Evolutionary conservation across 2,329 filamentous ascomycete genomes (phyloP).

Genomic region (Talaromyces sp.): DNA sequence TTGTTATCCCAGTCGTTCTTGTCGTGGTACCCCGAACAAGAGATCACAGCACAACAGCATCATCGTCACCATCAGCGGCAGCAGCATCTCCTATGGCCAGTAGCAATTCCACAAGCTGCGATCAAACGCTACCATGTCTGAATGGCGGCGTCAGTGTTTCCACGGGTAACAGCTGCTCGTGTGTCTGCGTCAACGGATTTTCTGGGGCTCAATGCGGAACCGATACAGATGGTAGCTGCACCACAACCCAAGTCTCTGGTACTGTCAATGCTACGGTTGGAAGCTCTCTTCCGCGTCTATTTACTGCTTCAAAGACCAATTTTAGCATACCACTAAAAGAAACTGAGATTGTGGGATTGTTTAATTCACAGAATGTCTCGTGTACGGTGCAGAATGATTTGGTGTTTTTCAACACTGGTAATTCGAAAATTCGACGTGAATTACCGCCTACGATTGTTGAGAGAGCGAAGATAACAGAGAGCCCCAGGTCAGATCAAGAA

Average conservation of each 20-base stretch:
- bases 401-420: slow-evolving; percentile 59
- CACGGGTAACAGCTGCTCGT: slow-evolving; percentile 65
- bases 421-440: slow-evolving; percentile 21
- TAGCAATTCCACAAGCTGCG: slow-evolving; percentile 43
- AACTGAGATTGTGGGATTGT: slow-evolving; percentile 65
- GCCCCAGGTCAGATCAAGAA: background rate
- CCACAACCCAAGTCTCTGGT: slow-evolving; percentile 42
- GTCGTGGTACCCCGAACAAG: slow-evolving; percentile 52
- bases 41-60: slow-evolving; percentile 12
- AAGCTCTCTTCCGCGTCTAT: slow-evolving; percentile 67
- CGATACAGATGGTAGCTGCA: slow-evolving; percentile 49
- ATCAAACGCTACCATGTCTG: slow-evolving; percentile 58
- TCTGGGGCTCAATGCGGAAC: slow-evolving; percentile 58
- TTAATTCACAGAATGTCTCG: slow-evolving; percentile 69
- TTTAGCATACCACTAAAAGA: slow-evolving; percentile 72
- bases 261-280: slow-evolving; percentile 71
- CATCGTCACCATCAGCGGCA: background rate
- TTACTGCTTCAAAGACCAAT: slow-evolving; percentile 58
- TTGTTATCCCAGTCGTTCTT: slow-evolving; percentile 70
- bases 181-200: slow-evolving; percentile 85
- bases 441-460: background rate
- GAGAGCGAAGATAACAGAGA: background rate
- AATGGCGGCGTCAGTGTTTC: slow-evolving; percentile 72
- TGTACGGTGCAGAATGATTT: slow-evolving; percentile 83
- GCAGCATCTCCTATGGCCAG: background rate